Base-by-base conservation (phyloP, 169 alveolate genomes). In the Amoebophrya sp. region DNA sequence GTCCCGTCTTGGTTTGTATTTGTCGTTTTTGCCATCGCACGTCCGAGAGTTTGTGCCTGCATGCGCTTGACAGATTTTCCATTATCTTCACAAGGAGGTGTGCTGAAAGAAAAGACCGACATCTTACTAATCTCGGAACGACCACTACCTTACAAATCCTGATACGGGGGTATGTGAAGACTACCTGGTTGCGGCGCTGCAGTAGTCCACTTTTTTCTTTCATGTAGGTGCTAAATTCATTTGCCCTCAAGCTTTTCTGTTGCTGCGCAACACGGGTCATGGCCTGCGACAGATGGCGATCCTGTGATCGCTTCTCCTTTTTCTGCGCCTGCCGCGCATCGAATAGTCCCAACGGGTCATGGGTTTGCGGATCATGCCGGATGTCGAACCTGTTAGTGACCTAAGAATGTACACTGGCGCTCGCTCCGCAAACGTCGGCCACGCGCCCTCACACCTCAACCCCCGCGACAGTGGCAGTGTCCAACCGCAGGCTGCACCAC, bases 41-140 rank as follows among this genome's bases (percentile, higher is more conserved):
- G 83, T 26, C 83, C 83, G 83, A 65, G 83, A 26, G 83, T 65
- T 65, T 65, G 83, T 36, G n/a, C 2, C 83, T 65, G 83, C 10
- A 53, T 53, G 76, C 23, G 76, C 76, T 14, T 14, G n/a, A 53
- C 76, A 10, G 76, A 14, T 10, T 10, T 10, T 23, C 10, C 10
- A 14, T 23, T 53, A 53, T 53, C n/a, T 23, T 53, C 76, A 23
- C 23, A 10, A 53, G 23, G 10, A 10, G 76, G 76, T 53, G 23
- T 53, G 76, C 10, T 14, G 76, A 14, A 53, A 23, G n/a, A 53
- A 23, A 53, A 53, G n/a, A 53, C n/a, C 23, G n/a, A 53, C 23
- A 53, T 53, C n/a, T n/a, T n/a, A n/a, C n/a, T n/a, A n/a, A n/a
- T n/a, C n/a, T n/a, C n/a, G n/a, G n/a, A n/a, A n/a, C n/a, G n/a